Evolutionary conservation across 176 grass and related monocot species (phyloP).

Genomic region (Eremochloa ophiuroides): DNA sequence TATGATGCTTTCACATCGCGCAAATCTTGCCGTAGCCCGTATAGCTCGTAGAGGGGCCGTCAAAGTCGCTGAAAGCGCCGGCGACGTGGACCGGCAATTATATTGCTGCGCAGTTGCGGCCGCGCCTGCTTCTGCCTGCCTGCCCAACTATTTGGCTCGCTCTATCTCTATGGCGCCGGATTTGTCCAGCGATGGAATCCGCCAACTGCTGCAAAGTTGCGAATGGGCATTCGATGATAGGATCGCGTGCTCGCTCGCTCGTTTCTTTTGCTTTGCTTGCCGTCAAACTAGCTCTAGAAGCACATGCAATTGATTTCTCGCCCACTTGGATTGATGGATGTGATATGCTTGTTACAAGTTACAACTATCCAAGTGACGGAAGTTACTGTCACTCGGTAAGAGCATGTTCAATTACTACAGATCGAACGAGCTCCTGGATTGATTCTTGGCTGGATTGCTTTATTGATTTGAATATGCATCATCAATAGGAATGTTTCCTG

Average conservation of each 20-base stretch:
- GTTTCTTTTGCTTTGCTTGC: background rate
- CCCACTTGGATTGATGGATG: background rate
- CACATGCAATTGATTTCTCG: background rate
- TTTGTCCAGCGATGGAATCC: slow-evolving; percentile 10
- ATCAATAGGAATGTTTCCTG: no score
- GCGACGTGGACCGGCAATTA: slow-evolving; percentile 22
- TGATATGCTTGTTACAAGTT: background rate
- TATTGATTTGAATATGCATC: no score
- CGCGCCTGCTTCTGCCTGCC: background rate
- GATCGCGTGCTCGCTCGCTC: background rate
- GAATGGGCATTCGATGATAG: background rate
- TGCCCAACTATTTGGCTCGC: slow-evolving; percentile 17
- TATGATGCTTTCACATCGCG: slow-evolving; percentile 36
- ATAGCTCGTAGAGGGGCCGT: background rate
- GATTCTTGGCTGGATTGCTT: no score
- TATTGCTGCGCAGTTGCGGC: background rate
- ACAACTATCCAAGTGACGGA: no score
- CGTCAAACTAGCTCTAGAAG: slow-evolving; percentile 6
- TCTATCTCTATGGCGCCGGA: background rate
- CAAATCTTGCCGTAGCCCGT: background rate
- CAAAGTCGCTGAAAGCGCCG: slow-evolving; percentile 25
- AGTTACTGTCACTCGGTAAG: background rate
- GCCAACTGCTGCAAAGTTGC: background rate
- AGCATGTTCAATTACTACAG: no score
- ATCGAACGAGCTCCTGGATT: no score